Evolutionary conservation across 108 stramenopile genomes (phyloP), one percentile per base, ranked within the genome.

Genomic region (Skeletonema marinoi): DNA sequence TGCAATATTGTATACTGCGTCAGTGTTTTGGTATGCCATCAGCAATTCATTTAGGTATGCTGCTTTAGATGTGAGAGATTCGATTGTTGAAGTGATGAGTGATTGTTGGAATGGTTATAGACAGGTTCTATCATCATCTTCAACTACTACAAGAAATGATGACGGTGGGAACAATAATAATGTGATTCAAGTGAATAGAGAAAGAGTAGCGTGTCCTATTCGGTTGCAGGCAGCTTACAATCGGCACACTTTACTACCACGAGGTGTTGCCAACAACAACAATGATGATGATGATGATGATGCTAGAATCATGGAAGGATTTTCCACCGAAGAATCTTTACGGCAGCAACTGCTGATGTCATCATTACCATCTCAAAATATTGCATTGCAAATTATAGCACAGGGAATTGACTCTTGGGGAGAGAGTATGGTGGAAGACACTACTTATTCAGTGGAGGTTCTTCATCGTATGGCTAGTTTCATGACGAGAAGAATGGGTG

Each of bases 381-480:
- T 81, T 7, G 80, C 80, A 65, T 33, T 81, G 32, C 74, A 50
- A n/a, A 50, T 71, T 13, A 61, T 81, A n/a, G 68, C 74, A 14
- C 74, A 75, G 54, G 66, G 80, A 29, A 60, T 81, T 12, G 74
- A 81, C 70, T 38, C 56, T 13, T 81, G 80, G 80, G 80, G 74
- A 65, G 19, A 42, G 21, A 31, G n/a, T 30, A 60, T 60, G 46
- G 68, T 73, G 12, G 68, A 73, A 42, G 41, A 17, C 32, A 62
- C 60, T 44, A 46, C 44, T 46, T n/a, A 3, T 46, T 46, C 44
- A 1, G 16, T 46, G 16, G 44, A 46, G 11, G 44, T 46, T n/a
- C 14, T 46, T 46, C 44, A 16, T 46, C 16, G 44, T 46, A 46
- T 46, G 44, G 44, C 44, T 46, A 46, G 44, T n/a, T 46, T 46